Evolutionary conservation across 345 rosid genomes (phyloP), one percentile per base, ranked within the genome.

Genomic region (Boechera stricta): DNA sequence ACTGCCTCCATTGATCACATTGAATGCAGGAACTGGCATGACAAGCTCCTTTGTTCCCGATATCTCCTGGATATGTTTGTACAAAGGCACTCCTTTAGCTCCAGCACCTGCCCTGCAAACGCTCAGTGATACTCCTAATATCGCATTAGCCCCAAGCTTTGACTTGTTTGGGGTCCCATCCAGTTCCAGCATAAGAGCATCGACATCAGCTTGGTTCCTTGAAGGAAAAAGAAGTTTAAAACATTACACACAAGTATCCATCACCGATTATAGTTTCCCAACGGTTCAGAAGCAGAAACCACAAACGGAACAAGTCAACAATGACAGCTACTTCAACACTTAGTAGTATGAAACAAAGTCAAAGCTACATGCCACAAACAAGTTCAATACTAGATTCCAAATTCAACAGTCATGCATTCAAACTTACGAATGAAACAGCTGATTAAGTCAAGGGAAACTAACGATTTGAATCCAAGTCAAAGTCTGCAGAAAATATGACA

Each of bases 71-170:
- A 93, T 92, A 73, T 96, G 99, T 80, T 88, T 87, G 83, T 91
- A 93, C 78, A 96, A 76, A 26, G 98, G 96, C 77, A 91, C 77
- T 67, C 93, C 97, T 79, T 91, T 95, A 0, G 97, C 97, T 55
- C 94, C 97, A 44, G 97, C 99, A 64, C 99, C 98, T 24, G 99
- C 99, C 79, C 98, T 84, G 64, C 99, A 95, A 39, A 88, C 83
- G 21, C 99, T 91, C 67, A 95, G 80, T 5, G 99, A 95, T n/a
- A 91, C 97, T 76, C 99, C 99, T 65, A 95, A 76, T 54, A 92
- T 92, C 0, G 99, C 94, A 82, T 95, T 95, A 9, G 99, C 99
- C 70, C 99, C 99, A 4, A 91, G 71, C 41, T 86, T 84, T 11
- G 99, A 84, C 87, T 95, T 95, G 87, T 95, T 91, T 21, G 87